These are phyloP conservation scores for Curvularia spicifera DNA, from an alignment of 2,329 filamentous ascomycete genomes.

Conservation along the genomic window DNA sequence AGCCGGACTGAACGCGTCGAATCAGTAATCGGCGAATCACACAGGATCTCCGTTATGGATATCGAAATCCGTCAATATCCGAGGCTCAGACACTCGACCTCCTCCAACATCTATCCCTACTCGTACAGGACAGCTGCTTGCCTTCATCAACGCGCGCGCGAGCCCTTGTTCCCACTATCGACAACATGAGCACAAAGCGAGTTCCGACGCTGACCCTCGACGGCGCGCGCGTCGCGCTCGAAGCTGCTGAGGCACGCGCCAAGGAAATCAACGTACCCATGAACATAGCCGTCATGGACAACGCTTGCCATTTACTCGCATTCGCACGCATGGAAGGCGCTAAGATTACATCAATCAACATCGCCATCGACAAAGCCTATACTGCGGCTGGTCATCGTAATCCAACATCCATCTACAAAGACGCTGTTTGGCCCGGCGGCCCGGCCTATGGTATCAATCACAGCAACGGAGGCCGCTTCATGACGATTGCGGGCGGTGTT, in stretches of 20 bases:
- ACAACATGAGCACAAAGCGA: slow-evolving; percentile 42
- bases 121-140: neutral
- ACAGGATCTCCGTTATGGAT: neutral
- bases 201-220: slow-evolving; percentile 44
- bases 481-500: slow-evolving; percentile 61
- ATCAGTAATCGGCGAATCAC: neutral
- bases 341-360: slow-evolving; percentile 60
- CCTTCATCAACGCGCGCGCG: neutral
- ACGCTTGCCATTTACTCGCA: slow-evolving; percentile 54
- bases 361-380: slow-evolving; percentile 68
- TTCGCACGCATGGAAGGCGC: slow-evolving; percentile 58
- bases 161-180: neutral
- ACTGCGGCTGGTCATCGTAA: slow-evolving; percentile 62
- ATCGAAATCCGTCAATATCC: slow-evolving; percentile 9
- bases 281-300: slow-evolving; percentile 60
- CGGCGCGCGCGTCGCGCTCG: slow-evolving; percentile 46
- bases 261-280: slow-evolving; percentile 49
- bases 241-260: slow-evolving; percentile 47
- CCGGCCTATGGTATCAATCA: slow-evolving; percentile 60
- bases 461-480: slow-evolving; percentile 61
- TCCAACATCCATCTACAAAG: slow-evolving; percentile 61
- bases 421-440: slow-evolving; percentile 61
- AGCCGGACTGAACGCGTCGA: neutral
- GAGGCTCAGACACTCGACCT: neutral
- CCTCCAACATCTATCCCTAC: neutral